A percentile compares a stretch with the other conserved stretches of the same genome.
Evolutionary conservation across 2,329 filamentous ascomycete genomes (phyloP).

Genomic region (Chalara sp.): DNA sequence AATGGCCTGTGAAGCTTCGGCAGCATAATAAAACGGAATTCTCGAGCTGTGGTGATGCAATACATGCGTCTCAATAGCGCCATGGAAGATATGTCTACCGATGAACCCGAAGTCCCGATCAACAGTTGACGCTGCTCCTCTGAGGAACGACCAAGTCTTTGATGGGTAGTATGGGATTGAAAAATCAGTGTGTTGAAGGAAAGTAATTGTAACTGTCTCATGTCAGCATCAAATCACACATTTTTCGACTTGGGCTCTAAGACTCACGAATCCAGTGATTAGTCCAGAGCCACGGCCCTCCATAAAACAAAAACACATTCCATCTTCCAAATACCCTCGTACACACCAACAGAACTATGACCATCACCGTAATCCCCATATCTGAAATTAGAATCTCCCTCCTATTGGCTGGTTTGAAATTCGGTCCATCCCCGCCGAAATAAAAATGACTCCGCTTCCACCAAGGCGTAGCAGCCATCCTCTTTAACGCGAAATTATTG

Average conservation of each 20-base stretch:
- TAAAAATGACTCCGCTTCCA: constrained; percentile 35
- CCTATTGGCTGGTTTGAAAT: constrained; percentile 51
- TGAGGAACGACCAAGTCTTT: constrained; percentile 51
- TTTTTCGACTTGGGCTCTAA: background rate
- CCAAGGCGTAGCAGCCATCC: constrained; percentile 16
- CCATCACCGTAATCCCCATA: constrained; percentile 45
- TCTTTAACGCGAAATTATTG: constrained; percentile 33
- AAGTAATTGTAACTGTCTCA: constrained; percentile 60
- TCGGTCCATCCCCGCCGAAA: constrained; percentile 51
- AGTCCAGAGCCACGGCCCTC: constrained; percentile 61
- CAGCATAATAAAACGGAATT: constrained; percentile 53
- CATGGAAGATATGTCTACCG: constrained; percentile 55
- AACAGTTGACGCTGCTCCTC: constrained; percentile 53
- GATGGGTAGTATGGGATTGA: constrained; percentile 52
- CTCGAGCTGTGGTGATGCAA: constrained; percentile 54
- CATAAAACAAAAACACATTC: constrained; percentile 54
- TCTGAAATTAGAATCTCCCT: constrained; percentile 51
- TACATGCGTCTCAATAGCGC: constrained; percentile 56
- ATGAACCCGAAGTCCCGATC: constrained; percentile 59
- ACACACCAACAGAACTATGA: constrained; percentile 27
- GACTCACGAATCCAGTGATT: constrained; percentile 60
- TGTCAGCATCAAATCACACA: constrained; percentile 9
- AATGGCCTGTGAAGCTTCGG: constrained; percentile 48
- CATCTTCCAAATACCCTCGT: constrained; percentile 40
- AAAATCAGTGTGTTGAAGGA: constrained; percentile 62